Conservation (phyloP, 805 yeast genomes). For the Dipodascus albidus region DNA sequence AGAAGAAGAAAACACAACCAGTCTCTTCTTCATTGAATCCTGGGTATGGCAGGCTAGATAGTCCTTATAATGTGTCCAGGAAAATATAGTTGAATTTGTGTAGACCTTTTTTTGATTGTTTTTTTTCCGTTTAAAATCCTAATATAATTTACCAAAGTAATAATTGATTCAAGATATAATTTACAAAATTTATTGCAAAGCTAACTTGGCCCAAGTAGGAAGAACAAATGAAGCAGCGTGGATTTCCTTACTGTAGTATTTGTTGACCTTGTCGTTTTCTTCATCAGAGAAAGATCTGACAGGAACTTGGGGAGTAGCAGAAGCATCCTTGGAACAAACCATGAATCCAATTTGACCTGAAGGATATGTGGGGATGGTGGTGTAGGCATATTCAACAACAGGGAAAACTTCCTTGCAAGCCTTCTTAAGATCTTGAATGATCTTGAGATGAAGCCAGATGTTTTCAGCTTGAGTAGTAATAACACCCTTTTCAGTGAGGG, state of each 20-base stretch:
- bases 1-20: background rate
- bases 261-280: constrained; percentile 53
- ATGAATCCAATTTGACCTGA: constrained; percentile 97
- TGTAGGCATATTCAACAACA: constrained; percentile 80
- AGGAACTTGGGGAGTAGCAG: constrained; percentile 57
- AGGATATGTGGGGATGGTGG: constrained; percentile 93
- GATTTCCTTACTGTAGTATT: constrained; percentile 73
- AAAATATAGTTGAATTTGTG: too few species aligned
- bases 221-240: constrained; percentile 84
- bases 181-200: constrained; percentile 24
- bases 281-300: constrained; percentile 50
- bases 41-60: background rate
- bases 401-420: constrained; percentile 84
- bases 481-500: constrained; percentile 52
- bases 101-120: too few species aligned
- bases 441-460: constrained; percentile 83
- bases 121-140: background rate
- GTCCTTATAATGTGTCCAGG: background rate
- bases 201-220: constrained; percentile 78
- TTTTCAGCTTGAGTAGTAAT: constrained; percentile 85
- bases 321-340: constrained; percentile 76
- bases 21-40: background rate
- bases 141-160: background rate
- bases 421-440: constrained; percentile 69
- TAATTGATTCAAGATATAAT: background rate